Evolutionary conservation across 306 rosid species (phyloP).

Genomic region (Acacia crassicarpa): DNA sequence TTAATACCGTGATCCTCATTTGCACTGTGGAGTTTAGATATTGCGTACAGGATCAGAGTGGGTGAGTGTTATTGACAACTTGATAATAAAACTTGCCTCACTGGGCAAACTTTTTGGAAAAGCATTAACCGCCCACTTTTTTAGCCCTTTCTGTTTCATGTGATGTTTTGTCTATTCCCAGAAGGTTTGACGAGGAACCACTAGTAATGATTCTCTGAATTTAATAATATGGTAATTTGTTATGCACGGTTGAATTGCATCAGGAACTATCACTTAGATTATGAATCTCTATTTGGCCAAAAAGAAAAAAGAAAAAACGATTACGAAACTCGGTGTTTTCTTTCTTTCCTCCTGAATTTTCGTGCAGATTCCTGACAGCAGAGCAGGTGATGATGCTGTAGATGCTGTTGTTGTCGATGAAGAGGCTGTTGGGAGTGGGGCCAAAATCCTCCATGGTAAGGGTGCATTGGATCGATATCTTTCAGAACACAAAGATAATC

Average conservation of each 20-base stretch:
- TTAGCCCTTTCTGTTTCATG: neutral
- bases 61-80: neutral
- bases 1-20: slow-evolving; percentile 2
- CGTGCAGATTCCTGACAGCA: slow-evolving; percentile 80
- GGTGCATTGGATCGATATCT: slow-evolving; percentile 74
- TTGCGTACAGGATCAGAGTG: neutral
- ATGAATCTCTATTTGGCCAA: neutral
- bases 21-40: slow-evolving; percentile 1
- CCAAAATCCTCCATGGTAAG: slow-evolving; percentile 78
- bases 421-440: slow-evolving; percentile 74
- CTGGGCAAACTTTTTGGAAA: neutral
- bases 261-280: neutral
- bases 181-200: neutral
- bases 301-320: too few species aligned
- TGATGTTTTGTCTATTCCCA: neutral
- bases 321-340: neutral
- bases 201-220: neutral
- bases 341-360: neutral
- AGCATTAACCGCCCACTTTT: neutral
- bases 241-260: neutral
- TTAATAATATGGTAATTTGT: neutral
- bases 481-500: slow-evolving; percentile 50
- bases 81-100: neutral
- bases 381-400: slow-evolving; percentile 68
- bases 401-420: slow-evolving; percentile 86